phyloP scores from a whole-genome alignment of 176 grass and related monocot species.

The Phragmites australis region DNA sequence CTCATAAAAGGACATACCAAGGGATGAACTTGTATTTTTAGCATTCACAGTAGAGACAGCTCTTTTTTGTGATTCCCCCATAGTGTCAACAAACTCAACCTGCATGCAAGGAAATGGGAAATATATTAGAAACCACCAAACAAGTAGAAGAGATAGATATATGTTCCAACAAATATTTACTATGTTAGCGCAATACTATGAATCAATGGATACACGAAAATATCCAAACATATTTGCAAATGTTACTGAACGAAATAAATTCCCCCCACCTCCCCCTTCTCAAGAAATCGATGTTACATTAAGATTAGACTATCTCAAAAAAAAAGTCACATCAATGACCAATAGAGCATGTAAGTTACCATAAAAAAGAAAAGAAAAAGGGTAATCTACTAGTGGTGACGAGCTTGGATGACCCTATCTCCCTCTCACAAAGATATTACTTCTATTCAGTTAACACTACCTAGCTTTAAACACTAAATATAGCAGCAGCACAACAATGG shows the following conservation, averaged over 20 bases:
- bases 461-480: slow-evolving; percentile 24
- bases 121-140: slow-evolving; percentile 42
- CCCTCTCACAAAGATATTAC: slow-evolving; percentile 22
- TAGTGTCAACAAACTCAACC: slow-evolving; percentile 43
- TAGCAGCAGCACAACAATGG: not conserved
- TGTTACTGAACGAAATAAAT: not conserved
- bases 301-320: not conserved
- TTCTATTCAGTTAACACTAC: slow-evolving; percentile 14
- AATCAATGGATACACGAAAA: slow-evolving; percentile 20
- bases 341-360: not conserved
- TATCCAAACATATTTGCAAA: slow-evolving; percentile 14
- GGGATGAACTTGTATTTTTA: slow-evolving; percentile 54
- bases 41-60: slow-evolving; percentile 36
- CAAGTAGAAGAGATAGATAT: slow-evolving; percentile 2
- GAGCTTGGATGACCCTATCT: not conserved
- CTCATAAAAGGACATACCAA: slow-evolving; percentile 57
- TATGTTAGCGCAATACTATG: not conserved
- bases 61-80: slow-evolving; percentile 76
- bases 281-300: not conserved
- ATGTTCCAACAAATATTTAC: slow-evolving; percentile 9
- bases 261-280: not conserved
- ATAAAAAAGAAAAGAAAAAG: not conserved
- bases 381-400: slow-evolving; percentile 11
- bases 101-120: slow-evolving; percentile 38
- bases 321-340: not conserved